Evolutionary conservation across 306 rosid species (phyloP), one percentile per base, ranked within the genome.

Genomic region (Vigna trinervia): DNA sequence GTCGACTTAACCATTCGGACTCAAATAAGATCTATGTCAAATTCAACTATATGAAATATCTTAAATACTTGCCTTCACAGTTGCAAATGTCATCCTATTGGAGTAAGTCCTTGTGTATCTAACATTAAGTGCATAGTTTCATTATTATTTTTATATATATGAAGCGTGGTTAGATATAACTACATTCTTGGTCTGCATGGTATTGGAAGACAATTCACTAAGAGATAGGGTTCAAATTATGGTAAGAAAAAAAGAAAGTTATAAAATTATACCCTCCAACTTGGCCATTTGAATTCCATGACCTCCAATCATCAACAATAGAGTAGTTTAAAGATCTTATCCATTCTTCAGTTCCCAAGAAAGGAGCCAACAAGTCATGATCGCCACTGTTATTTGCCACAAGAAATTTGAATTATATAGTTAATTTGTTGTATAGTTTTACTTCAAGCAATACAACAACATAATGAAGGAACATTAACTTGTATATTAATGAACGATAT

Each of bases 291-390:
- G 83, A 72, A 32, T 12, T 5, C 96, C 96, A 91, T 12, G 78
- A 80, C 56, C 96, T 90, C 98, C 96, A 91, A 34, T 88, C 90
- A 52, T 88, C 90, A 1, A 86, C 79, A 17, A 93, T 89, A 36
- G 92, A 85, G 64, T 84, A 88, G 68, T 88, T 93, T 36, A 88
- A 71, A 22, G 81, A 57, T 84, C 86, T 86, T 48, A 90, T 85
- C 96, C 97, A 89, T 6, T 91, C 96, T 80, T 90, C 78, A 13
- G 93, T 89, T 0, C 61, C 87, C 64, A 89, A 23, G 45, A 80
- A 66, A 36, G 88, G 78, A 30, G 89, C 5, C 0, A 0, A 0
- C 69, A 85, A 10, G 79, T 89, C 98, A 70, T 91, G 98, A 61
- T 93, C 94, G 5, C 96, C 95, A 60, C 98, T 90, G 73, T 71